Evolutionary conservation across 495 filamentous ascomycete genomes (phyloP), one percentile per base, ranked within the genome.

Genomic region (Hypomontagnella submonticulosa): DNA sequence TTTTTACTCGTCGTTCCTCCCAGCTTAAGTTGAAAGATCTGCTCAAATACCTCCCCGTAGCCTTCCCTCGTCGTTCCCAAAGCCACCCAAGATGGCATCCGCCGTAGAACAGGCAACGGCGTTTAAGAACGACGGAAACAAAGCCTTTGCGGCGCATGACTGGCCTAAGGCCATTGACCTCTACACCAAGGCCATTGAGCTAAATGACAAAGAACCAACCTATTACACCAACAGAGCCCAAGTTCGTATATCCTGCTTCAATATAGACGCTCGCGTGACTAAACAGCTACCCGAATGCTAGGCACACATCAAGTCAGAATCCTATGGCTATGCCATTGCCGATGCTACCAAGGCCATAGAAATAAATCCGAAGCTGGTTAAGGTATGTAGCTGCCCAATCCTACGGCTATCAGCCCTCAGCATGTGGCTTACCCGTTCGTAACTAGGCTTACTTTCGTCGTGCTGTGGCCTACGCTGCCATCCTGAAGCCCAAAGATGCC

Each of bases 281-380:
- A 51, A n/a, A 83, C 71, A 11, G 42, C 11, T 42, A 40, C 18
- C 36, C 33, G 27, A 37, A 61, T 30, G 13, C 9, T 74, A 97
- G 92, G 90, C 92, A 54, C 85, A 99, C 74, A 92, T 97, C 75
- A 98, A 97, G 82, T 87, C 93, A 51, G 95, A 99, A 79, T 84
- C 93, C 20, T 97, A 92, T 76, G 95, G 95, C 11, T 93, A 92
- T 76, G 93, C 95, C 8, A 89, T 97, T 63, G 82, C 89, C 19
- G 95, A 99, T 79, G 96, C 95, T 20, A 90, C 90, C n/a, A 93
- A 91, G 77, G 94, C 96, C 15, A 88, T 97, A 69, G 93, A 97
- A 71, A 81, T 98, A 46, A 92, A 98, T 72, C 84, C 90, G n/a
- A 82, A 81, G 72, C 92, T 95, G 72, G 83, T 91, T 71, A 97